Evolutionary conservation across 768 basidiomycete species (phyloP), one percentile per base, ranked within the genome.

Genomic region (Russula brevipes): DNA sequence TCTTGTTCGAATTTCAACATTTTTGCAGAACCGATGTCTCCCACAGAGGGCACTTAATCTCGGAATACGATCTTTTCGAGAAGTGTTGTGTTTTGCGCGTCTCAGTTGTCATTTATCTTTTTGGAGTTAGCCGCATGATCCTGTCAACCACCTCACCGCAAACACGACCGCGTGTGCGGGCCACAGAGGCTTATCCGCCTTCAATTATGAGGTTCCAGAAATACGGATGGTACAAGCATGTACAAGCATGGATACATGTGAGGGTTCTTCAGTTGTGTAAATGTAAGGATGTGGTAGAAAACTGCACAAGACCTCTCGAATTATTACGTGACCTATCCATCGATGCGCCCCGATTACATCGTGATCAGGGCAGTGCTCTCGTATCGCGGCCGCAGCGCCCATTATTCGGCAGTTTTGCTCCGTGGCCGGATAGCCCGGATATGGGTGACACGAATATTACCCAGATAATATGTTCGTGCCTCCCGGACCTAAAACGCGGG

Each of bases 401-500:
- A 64, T 64, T 54, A 38, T 59, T 59, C 63, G 63, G 63, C 57
- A 54, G 63, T 30, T 24, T 49, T 50, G 63, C 46, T 59, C 63
- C 63, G 57, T 64, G 58, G 19, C 57, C 63, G 63, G 57, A 39
- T 54, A 54, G 31, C 57, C 63, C 63, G 63, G 49, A 64, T 54
- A 49, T 31, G 63, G 24, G 47, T 54, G 53, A 59, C 39, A 60
- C 24, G 39, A 54, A 54, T 54, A 59, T 64, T 64, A 64, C 53
- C 63, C 63, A 50, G 63, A 54, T 64, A 64, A 64, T 59, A 64
- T 64, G 63, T 64, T 64, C 33, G 63, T 64, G 52, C 63, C 63
- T 59, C 63, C 63, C 51, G 63, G 63, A 44, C 63, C 63, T 50
- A 64, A 59, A 17, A 64, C 57, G 42, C 63, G 52, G 46, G 58